Percentiles rank a stretch among this genome's conserved stretches.
Conservation (phyloP, 2,329 filamentous ascomycete genomes). For the Biscogniauxia sp. region DNA sequence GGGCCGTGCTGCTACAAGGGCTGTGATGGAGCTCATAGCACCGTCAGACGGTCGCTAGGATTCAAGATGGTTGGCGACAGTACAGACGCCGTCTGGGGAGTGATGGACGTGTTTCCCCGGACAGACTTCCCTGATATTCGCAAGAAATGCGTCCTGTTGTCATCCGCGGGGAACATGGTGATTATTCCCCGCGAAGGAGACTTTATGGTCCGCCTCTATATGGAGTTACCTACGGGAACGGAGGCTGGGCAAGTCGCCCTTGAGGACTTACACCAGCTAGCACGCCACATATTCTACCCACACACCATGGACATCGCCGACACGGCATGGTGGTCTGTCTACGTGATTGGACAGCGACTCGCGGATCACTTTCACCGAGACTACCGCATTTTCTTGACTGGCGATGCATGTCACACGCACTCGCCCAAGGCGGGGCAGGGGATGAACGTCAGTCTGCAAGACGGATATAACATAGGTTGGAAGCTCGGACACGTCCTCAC, state of each 20-base stretch:
- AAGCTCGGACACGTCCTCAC: slow-evolving; percentile 52
- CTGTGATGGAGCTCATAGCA: slow-evolving; percentile 51
- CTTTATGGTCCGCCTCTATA: slow-evolving; percentile 59
- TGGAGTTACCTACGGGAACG: slow-evolving; percentile 49
- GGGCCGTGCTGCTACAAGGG: slow-evolving; percentile 23
- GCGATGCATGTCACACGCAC: slow-evolving; percentile 66
- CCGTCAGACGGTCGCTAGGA: slow-evolving; percentile 48
- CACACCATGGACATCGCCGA: slow-evolving; percentile 53
- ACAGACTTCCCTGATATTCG: slow-evolving; percentile 64
- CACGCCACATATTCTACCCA: slow-evolving; percentile 51
- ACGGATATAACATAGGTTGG: slow-evolving; percentile 63
- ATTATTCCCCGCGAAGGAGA: slow-evolving; percentile 62
- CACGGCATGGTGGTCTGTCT: slow-evolving; percentile 63
- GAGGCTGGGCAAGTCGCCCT: slow-evolving; percentile 51
- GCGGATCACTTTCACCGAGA: slow-evolving; percentile 58
- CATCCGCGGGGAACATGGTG: slow-evolving; percentile 53
- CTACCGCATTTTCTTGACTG: slow-evolving; percentile 58
- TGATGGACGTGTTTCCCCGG: slow-evolving; percentile 50
- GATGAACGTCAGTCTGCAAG: slow-evolving; percentile 60
- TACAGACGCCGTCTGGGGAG: slow-evolving; percentile 25
- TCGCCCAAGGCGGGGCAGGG: slow-evolving; percentile 66
- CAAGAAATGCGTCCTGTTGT: slow-evolving; percentile 54
- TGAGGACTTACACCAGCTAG: slow-evolving; percentile 50
- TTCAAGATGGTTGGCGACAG: slow-evolving; percentile 53
- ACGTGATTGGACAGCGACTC: slow-evolving; percentile 59